Evolutionary conservation across 352 stramenopile species (phyloP).

Genomic region (Phytophthora hibernalis): DNA sequence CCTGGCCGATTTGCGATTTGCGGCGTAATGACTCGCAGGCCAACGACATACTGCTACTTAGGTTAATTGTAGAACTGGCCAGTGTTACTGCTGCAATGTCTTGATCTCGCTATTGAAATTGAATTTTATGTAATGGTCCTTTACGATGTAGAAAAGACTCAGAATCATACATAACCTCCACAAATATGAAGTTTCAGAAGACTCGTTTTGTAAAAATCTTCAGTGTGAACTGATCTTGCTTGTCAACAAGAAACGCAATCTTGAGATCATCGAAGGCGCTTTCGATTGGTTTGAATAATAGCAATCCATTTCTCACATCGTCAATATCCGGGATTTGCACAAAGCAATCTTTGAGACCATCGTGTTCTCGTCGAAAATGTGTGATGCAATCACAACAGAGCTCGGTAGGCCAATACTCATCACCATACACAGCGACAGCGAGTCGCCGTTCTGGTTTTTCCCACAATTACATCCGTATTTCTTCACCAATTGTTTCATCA

Average conservation of each 20-base stretch:
- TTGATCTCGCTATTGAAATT: too few relatives aligned
- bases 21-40: too few relatives aligned
- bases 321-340: constrained; percentile 26
- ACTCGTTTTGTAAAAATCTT: constrained; percentile 26
- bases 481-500: constrained; percentile 16
- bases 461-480: constrained; percentile 13
- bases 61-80: too few relatives aligned
- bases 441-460: constrained; percentile 13
- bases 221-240: constrained; percentile 19
- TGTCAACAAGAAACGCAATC: constrained; percentile 24
- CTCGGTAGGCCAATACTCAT: constrained; percentile 19
- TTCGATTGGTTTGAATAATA: constrained; percentile 27
- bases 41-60: too few relatives aligned
- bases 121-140: too few relatives aligned
- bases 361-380: constrained; percentile 24
- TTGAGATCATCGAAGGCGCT: constrained; percentile 20
- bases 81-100: too few relatives aligned
- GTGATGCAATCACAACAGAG: constrained; percentile 21
- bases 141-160: too few relatives aligned
- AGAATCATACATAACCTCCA: too few relatives aligned
- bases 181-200: too few relatives aligned
- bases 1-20: too few relatives aligned
- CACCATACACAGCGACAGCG: constrained; percentile 23
- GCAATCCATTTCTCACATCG: constrained; percentile 22
- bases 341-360: constrained; percentile 11